Conservation (phyloP, 2,329 filamentous ascomycete genomes). For the Diaporthe humulicola region DNA sequence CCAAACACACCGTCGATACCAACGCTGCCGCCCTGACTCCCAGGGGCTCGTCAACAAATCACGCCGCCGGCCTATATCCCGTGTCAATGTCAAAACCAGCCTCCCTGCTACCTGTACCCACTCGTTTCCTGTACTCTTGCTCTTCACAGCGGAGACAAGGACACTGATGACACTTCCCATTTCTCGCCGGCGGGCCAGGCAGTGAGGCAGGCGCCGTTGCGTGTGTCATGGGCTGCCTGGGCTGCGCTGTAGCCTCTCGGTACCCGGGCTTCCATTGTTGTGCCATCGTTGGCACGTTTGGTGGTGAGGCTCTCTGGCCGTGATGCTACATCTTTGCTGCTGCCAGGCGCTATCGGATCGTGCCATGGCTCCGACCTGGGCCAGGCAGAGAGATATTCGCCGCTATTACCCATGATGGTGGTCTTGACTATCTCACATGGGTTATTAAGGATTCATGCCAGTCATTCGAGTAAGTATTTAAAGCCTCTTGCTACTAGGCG, state of each 20-base stretch:
- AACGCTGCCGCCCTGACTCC: background rate
- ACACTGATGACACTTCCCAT: background rate
- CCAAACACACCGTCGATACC: background rate
- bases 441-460: background rate
- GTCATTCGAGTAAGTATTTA: background rate
- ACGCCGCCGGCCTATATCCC: background rate
- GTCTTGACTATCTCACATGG: background rate
- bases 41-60: background rate
- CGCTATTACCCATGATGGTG: background rate
- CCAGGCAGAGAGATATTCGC: constrained; percentile 15
- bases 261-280: background rate
- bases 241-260: constrained; percentile 49
- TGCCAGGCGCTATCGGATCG: background rate
- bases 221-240: constrained; percentile 44
- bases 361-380: background rate
- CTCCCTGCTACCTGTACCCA: background rate
- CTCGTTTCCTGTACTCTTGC: background rate
- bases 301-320: background rate
- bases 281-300: background rate
- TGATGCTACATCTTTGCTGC: background rate
- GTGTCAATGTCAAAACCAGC: background rate
- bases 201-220: constrained; percentile 45
- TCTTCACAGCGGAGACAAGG: background rate
- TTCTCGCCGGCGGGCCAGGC: constrained; percentile 48
- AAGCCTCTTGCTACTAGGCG: too few relatives aligned